phyloP scores from a whole-genome alignment of 192 early-diverging fungal species.

The Podila epigama region DNA sequence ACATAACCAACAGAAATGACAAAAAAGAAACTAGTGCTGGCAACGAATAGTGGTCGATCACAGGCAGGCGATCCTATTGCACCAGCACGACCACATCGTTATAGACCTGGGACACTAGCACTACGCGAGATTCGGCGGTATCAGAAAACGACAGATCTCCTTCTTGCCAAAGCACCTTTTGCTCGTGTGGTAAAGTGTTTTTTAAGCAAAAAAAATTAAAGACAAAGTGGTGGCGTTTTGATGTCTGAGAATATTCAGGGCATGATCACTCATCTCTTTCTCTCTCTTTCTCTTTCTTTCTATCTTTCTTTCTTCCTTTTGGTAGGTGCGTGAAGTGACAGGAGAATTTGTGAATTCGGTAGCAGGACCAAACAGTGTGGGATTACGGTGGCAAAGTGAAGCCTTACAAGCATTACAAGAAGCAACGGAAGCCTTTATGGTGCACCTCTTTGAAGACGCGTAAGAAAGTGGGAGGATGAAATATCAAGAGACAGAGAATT shows the following conservation, averaged over 20 bases:
- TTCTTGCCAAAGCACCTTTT: slow-evolving; percentile 84
- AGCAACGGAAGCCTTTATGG: slow-evolving; percentile 20
- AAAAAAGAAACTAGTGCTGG: too few relatives aligned
- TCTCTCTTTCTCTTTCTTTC: background rate
- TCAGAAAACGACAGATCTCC: slow-evolving; percentile 77
- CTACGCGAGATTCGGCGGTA: slow-evolving; percentile 81
- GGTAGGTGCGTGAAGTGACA: background rate
- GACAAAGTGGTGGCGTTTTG: background rate
- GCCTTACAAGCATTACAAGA: slow-evolving; percentile 29
- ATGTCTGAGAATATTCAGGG: background rate
- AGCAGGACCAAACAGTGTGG: background rate
- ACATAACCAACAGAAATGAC: too few relatives aligned
- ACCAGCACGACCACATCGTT: slow-evolving; percentile 49
- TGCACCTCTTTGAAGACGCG: slow-evolving; percentile 30
- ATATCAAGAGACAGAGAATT: background rate
- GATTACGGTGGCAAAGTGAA: slow-evolving; percentile 20
- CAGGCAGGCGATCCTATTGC: background rate
- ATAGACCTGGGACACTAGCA: slow-evolving; percentile 78
- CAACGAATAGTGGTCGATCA: background rate
- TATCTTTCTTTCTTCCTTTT: background rate
- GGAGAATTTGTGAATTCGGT: background rate
- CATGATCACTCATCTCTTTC: background rate
- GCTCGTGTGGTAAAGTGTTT: slow-evolving; percentile 59
- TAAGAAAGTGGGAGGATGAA: background rate
- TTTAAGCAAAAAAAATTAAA: background rate